Evolutionary conservation across 768 basidiomycete genomes (phyloP), one percentile per base, ranked within the genome.

Genomic region (Mycena belliarum): DNA sequence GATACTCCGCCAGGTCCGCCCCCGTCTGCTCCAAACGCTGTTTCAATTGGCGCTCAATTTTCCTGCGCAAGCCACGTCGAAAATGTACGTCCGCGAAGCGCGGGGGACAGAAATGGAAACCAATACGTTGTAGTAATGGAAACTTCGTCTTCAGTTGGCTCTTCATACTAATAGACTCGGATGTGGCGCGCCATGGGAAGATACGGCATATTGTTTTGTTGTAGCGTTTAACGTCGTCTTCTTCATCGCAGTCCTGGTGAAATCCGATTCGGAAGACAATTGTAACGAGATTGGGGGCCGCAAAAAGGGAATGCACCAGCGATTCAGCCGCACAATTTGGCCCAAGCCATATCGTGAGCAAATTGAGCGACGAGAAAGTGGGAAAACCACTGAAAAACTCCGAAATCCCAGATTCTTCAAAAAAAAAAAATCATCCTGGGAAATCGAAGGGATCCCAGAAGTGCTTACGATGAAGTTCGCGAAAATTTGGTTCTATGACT

Each of bases 21-120:
- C 47, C 25, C 16, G 32, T 44, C 25, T 54, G 5, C 6, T 43
- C 32, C 21, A 53, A 26, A 7, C 35, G 47, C 6, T 53, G 25
- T 25, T 26, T 49, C 11, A 59, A 53, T 20, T 20, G 24, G 5
- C 52, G 58, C 23, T 53, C 58, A 47, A 59, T 48, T 16, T 21
- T 28, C 15, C 48, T 43, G 8, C 52, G 52, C 20, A 49, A 29
- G 2, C 58, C 58, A 8, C 52, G 52, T 32, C 47, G 40, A 20
- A 53, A 59, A 44, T 59, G 58, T 15, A 54, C 12, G 11, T 42
- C 11, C 21, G 52, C 53, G 23, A 28, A 14, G 32, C 32, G 38
- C 2, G 16, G 20, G 14, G 20, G n/a, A 7, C 51, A 42, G 26
- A 59, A 49, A 2, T 59, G 32, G 25, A 59, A 52, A 21, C 18